Percentiles rank a stretch among this genome's conserved stretches.
phyloP scores from a whole-genome alignment of 768 basidiomycete species.

The Lactifluus subvellereus region DNA sequence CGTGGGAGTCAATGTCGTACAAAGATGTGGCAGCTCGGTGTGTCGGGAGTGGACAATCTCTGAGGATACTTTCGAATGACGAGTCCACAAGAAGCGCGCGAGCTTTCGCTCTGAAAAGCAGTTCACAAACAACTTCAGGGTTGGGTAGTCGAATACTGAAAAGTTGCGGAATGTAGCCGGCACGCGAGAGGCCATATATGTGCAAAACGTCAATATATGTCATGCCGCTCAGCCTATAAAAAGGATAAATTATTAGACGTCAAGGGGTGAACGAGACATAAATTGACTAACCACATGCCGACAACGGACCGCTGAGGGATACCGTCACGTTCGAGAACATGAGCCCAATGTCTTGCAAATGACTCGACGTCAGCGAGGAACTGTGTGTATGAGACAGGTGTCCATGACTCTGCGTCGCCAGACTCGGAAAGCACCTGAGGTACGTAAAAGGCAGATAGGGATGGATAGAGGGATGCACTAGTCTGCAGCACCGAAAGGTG shows the following conservation, averaged over 20 bases:
- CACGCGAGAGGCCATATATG: conserved; percentile 69
- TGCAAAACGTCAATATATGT: conserved; percentile 65
- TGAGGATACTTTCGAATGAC: conserved; percentile 42
- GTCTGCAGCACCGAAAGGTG: conserved; percentile 62
- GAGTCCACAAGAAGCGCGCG: conserved; percentile 60
- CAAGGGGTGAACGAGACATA: background rate
- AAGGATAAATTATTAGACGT: conserved; percentile 6
- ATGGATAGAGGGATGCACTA: conserved; percentile 45
- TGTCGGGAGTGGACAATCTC: conserved; percentile 44
- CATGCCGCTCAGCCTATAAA: conserved; percentile 62
- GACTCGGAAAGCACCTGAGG: conserved; percentile 43
- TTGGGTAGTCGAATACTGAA: conserved; percentile 76
- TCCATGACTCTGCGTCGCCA: conserved; percentile 47
- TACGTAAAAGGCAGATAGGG: conserved; percentile 52
- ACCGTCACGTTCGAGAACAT: conserved; percentile 39
- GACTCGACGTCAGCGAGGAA: conserved; percentile 62
- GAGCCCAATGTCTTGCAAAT: conserved; percentile 60
- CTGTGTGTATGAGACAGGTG: conserved; percentile 54
- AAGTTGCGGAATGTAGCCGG: conserved; percentile 71
- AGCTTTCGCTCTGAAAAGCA: conserved; percentile 57
- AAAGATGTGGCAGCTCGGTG: conserved; percentile 40
- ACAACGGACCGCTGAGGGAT: conserved; percentile 55
- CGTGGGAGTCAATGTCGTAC: conserved; percentile 34
- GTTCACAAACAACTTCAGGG: conserved; percentile 62
- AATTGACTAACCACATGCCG: conserved; percentile 57